phyloP scores from a whole-genome alignment of 1,139 yeast species.

The Zygosaccharomyces sapae region DNA sequence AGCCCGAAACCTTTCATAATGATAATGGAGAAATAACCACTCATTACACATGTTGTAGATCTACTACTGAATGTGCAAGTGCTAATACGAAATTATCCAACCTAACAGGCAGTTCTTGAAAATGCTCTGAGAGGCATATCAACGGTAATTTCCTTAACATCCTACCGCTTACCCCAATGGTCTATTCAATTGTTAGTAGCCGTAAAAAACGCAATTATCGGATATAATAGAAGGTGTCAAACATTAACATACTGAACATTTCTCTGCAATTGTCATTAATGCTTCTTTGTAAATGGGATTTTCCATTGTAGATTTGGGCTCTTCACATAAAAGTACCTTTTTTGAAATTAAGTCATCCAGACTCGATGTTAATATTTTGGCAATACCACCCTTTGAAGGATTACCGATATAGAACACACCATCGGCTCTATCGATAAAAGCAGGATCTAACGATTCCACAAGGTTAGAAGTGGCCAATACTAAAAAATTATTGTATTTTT shows the following conservation, averaged over 20 bases:
- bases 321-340: constrained; percentile 15
- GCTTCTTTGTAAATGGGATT: constrained; percentile 14
- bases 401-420: constrained; percentile 32
- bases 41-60: constrained; percentile 4
- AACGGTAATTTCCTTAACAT: constrained; percentile 30
- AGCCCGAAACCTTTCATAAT: neutral
- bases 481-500: constrained; percentile 34
- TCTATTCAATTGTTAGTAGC: constrained; percentile 22
- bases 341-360: constrained; percentile 23
- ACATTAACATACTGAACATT: constrained; percentile 29
- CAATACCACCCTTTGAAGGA: constrained; percentile 32
- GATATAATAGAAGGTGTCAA: neutral
- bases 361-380: constrained; percentile 26
- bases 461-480: constrained; percentile 40
- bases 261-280: constrained; percentile 19
- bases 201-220: neutral
- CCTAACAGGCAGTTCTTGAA: constrained; percentile 25
- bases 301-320: constrained; percentile 5
- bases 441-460: constrained; percentile 35
- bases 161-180: constrained; percentile 30
- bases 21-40: neutral
- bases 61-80: constrained; percentile 21
- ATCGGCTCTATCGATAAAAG: constrained; percentile 41
- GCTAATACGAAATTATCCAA: constrained; percentile 28
- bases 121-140: constrained; percentile 30